Conservation (phyloP, 306 rosid species). For the Psophocarpus tetragonolobus region DNA sequence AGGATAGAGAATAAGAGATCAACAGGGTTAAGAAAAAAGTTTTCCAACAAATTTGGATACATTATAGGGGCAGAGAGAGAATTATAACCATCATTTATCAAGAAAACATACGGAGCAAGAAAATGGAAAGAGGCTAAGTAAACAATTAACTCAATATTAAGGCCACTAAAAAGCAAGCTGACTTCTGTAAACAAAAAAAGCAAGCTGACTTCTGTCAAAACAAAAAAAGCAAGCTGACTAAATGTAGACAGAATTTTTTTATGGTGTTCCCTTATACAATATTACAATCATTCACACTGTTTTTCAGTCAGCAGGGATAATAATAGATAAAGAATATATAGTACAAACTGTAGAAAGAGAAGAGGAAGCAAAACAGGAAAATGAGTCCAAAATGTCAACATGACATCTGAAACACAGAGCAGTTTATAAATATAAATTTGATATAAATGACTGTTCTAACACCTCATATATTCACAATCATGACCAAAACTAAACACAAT, state of each 20-base stretch:
- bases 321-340: neutral
- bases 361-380: slow-evolving; percentile 35
- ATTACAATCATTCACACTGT: neutral
- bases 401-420: slow-evolving; percentile 10
- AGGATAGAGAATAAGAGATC: neutral
- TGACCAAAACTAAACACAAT: neutral
- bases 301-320: neutral
- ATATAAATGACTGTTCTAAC: slow-evolving; percentile 16
- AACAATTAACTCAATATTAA: slow-evolving; percentile 22
- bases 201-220: no score
- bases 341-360: neutral
- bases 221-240: no score
- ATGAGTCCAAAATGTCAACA: slow-evolving; percentile 1
- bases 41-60: neutral
- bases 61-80: neutral
- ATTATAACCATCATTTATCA: neutral
- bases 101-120: neutral
- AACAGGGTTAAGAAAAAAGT: neutral
- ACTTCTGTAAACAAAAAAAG: no score
- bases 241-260: slow-evolving; percentile 2
- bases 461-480: slow-evolving; percentile 1
- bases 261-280: slow-evolving; percentile 9
- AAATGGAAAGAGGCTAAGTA: neutral
- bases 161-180: slow-evolving; percentile 5
- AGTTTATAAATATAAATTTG: neutral